Conservation (phyloP, 2,329 filamentous ascomycete species). For the Drechslerella stenobrocha region DNA sequence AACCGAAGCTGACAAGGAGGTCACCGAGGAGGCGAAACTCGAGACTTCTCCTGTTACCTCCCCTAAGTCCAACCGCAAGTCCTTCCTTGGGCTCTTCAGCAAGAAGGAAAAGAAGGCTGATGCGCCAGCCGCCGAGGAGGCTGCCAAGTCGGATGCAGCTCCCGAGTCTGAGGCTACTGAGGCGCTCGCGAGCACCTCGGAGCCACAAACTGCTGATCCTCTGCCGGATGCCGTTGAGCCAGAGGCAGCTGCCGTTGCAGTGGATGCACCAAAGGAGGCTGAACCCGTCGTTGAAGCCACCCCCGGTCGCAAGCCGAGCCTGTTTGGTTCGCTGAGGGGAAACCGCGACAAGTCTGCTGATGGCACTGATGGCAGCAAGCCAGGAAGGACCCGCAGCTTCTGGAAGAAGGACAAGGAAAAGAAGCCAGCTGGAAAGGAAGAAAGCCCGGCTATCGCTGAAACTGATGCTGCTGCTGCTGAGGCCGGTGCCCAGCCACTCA, state of each 20-base stretch:
- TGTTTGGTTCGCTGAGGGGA: constrained; percentile 40
- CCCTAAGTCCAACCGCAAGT: constrained; percentile 40
- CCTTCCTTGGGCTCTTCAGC: constrained; percentile 29
- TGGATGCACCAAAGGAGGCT: constrained; percentile 19
- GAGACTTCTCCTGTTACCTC: constrained; percentile 42
- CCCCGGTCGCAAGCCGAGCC: constrained; percentile 19
- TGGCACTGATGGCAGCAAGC: constrained; percentile 21
- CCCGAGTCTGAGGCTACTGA: not conserved
- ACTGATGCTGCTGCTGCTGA: constrained; percentile 20
- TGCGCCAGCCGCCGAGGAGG: constrained; percentile 30
- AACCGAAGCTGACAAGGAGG: constrained; percentile 48
- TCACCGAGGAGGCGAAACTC: constrained; percentile 42
- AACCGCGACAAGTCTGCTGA: constrained; percentile 34
- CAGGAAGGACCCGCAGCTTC: constrained; percentile 22
- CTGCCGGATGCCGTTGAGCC: constrained; percentile 11
- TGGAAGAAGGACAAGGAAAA: constrained; percentile 37
- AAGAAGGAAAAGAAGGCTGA: constrained; percentile 40
- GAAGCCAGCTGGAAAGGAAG: constrained; percentile 41
- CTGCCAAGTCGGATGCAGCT: constrained; percentile 11
- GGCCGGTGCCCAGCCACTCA: constrained; percentile 27
- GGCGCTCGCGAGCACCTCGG: constrained; percentile 12
- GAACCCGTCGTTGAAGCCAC: constrained; percentile 15
- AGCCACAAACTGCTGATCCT: constrained; percentile 27
- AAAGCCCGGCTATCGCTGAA: constrained; percentile 35
- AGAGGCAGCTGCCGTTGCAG: constrained; percentile 1